Evolutionary conservation across 306 rosid species (phyloP), one percentile per base, ranked within the genome.

Genomic region (Benincasa hispida): DNA sequence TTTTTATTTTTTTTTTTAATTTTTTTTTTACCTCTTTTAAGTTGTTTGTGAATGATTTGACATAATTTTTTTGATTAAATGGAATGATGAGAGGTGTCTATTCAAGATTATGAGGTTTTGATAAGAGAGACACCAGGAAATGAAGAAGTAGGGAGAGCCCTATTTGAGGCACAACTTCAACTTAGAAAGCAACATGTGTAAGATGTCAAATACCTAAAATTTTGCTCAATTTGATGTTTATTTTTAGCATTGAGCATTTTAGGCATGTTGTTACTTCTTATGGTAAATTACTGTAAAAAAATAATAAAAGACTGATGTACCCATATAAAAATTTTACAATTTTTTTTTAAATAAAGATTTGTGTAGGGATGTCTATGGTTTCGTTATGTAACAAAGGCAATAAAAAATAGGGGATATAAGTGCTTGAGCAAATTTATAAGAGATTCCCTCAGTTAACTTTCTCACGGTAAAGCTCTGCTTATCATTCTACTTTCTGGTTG

Each of bases 1-100:
- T n/a, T n/a, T n/a, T n/a, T n/a, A n/a, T n/a, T n/a, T n/a, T n/a
- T n/a, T n/a, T n/a, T n/a, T n/a, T n/a, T n/a, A n/a, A n/a, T n/a
- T n/a, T 42, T 72, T 19, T 28, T 14, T 24, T 25, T 6, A 12
- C 18, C 34, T 24, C 13, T 5, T 37, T 34, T 2, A 4, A 13
- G 12, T 28, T 50, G 3, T 51, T 48, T 6, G 21, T 51, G 9
- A 41, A 34, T 19, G 39, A 32, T 76, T 59, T 42, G 25, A 2
- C 19, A n/a, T 28, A 11, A 34, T n/a, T 17, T 30, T 70, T 78
- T 76, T 76, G 58, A 39, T 24, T 53, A 86, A 97, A 81, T 94
- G 89, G 96, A 92, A 83, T 81, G 97, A 66, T 94, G 97, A 98
- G 93, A 80, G 78, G 90, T 91, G 78, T 86, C 97, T 12, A 82